Percentiles rank a stretch among this genome's conserved stretches.
phyloP scores from a whole-genome alignment of 169 alveolate species.

The Plasmodium ovale region DNA sequence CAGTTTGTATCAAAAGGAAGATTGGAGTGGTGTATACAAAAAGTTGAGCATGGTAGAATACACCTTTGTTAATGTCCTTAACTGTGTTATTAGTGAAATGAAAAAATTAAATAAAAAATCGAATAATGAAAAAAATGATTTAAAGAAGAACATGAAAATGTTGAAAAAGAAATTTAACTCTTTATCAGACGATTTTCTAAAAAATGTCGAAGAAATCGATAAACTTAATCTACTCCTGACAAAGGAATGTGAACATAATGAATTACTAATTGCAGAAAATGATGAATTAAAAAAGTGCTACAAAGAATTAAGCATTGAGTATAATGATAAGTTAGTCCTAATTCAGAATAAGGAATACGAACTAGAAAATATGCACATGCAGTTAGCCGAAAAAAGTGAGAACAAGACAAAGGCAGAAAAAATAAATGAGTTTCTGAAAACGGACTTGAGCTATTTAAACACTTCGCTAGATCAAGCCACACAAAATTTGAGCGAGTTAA shows the following conservation, averaged over 20 bases:
- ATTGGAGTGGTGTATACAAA: constrained; percentile 26
- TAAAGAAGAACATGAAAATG: constrained; percentile 39
- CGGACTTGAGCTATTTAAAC: constrained; percentile 41
- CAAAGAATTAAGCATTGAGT: constrained; percentile 30
- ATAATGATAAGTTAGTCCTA: constrained; percentile 39
- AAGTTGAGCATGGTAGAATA: constrained; percentile 24
- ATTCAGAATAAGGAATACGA: constrained; percentile 38
- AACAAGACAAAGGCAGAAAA: constrained; percentile 33
- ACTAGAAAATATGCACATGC: constrained; percentile 16
- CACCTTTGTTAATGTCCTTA: constrained; percentile 27
- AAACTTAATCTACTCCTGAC: neutral
- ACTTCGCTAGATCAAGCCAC: constrained; percentile 53
- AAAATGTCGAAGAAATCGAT: constrained; percentile 34
- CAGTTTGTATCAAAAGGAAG: constrained; percentile 21
- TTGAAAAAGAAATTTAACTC: constrained; percentile 47
- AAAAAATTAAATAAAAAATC: constrained; percentile 13
- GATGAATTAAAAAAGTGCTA: constrained; percentile 29
- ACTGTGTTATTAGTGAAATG: constrained; percentile 27
- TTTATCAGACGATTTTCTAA: constrained; percentile 44
- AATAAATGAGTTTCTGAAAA: constrained; percentile 54
- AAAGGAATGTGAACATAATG: constrained; percentile 42
- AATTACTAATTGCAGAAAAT: constrained; percentile 12
- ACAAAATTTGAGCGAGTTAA: constrained; percentile 50
- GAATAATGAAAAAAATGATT: constrained; percentile 44
- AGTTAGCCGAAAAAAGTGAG: constrained; percentile 47